A percentile compares a stretch with the other conserved stretches of the same genome.
These are phyloP conservation scores for Pseudopyricularia javanii DNA, from an alignment of 2,329 filamentous ascomycete genomes.

Conservation along the genomic window DNA sequence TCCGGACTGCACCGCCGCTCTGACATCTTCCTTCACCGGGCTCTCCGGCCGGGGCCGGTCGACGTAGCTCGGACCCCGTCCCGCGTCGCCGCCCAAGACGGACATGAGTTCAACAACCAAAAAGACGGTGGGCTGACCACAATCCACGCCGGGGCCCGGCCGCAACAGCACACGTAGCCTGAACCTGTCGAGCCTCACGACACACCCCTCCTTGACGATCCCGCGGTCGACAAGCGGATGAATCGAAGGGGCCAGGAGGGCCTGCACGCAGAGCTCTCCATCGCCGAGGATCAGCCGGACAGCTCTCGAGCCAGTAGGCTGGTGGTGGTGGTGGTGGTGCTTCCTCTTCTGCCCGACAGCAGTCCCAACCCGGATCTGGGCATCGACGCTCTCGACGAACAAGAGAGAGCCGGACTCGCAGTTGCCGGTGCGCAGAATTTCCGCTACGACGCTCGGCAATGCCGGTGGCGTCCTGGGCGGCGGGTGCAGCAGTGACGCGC, in stretches of 20 bases:
- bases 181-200: slow-evolving; percentile 32
- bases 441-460: slow-evolving; percentile 21
- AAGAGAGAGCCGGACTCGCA: slow-evolving; percentile 35
- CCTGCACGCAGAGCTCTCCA: slow-evolving; percentile 41
- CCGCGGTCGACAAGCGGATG: slow-evolving; percentile 34
- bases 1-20: not conserved
- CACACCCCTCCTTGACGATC: slow-evolving; percentile 33
- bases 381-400: slow-evolving; percentile 32
- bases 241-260: slow-evolving; percentile 29
- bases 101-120: not conserved
- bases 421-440: slow-evolving; percentile 34
- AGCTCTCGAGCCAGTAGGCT: slow-evolving; percentile 15
- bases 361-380: not conserved
- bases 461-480: not conserved
- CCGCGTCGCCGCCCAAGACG: not conserved
- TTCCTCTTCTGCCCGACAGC: not conserved
- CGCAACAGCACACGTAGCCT: slow-evolving; percentile 12
- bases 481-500: not conserved
- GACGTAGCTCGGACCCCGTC: not conserved
- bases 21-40: not conserved
- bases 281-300: slow-evolving; percentile 38
- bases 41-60: not conserved
- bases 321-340: not conserved
- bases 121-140: slow-evolving; percentile 1
- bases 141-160: not conserved